Conservation (phyloP, 768 basidiomycete species). For the Gloeopeniophorella convolvens region DNA sequence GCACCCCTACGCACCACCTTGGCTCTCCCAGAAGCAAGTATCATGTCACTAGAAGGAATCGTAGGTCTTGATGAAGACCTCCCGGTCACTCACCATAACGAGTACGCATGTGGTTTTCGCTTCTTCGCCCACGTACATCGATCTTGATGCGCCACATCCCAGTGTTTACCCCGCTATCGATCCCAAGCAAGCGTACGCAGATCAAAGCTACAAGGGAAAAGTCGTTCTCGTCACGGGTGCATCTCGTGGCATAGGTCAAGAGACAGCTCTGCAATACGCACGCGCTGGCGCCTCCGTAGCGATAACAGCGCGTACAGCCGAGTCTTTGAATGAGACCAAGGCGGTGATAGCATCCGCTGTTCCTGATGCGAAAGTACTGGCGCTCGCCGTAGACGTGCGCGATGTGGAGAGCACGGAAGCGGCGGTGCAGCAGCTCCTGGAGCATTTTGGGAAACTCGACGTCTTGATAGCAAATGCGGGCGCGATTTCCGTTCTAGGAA, state of each 20-base stretch:
- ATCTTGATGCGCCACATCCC: not conserved
- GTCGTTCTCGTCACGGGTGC: slow-evolving; percentile 9
- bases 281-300: slow-evolving; percentile 3
- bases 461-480: slow-evolving; percentile 7
- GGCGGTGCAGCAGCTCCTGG: not conserved
- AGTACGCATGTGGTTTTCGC: not conserved
- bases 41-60: not conserved
- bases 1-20: too few relatives aligned
- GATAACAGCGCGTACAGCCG: not conserved
- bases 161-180: slow-evolving; percentile 8
- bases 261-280: not conserved
- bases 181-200: not conserved
- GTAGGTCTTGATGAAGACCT: slow-evolving; percentile 8
- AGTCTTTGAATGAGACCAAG: not conserved
- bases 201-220: not conserved
- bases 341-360: not conserved
- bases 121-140: not conserved
- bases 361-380: not conserved
- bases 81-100: slow-evolving; percentile 1
- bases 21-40: not conserved
- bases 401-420: not conserved
- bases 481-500: not conserved
- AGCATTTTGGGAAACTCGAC: slow-evolving; percentile 6
- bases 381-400: not conserved
- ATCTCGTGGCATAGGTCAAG: slow-evolving; percentile 10